Conservation (phyloP, 257 asterid species). For the Paulownia fortunei region DNA sequence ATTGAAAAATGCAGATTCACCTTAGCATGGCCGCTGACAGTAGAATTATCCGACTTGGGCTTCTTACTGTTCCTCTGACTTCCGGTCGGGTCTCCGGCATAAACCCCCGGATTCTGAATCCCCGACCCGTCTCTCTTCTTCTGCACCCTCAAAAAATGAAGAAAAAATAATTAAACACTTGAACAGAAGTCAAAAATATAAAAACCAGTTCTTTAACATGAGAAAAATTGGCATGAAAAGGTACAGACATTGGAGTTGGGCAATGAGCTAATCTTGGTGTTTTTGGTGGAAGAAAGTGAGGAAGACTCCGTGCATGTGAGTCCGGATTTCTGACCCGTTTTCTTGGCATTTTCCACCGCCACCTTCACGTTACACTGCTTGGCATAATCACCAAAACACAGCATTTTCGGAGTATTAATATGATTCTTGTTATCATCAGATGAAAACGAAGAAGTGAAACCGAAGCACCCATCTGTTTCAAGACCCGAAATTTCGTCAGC, state of each 20-base stretch:
- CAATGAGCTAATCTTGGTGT: constrained; percentile 20
- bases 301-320: constrained; percentile 59
- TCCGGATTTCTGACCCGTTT: constrained; percentile 45
- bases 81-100: constrained; percentile 42
- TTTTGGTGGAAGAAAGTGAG: constrained; percentile 39
- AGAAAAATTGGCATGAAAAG: too few relatives aligned
- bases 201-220: too few relatives aligned
- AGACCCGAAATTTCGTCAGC: constrained; percentile 45
- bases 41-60: constrained; percentile 45
- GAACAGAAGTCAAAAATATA: not conserved
- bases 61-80: constrained; percentile 53
- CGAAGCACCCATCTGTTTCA: constrained; percentile 41
- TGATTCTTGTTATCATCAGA: constrained; percentile 12
- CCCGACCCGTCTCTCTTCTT: constrained; percentile 59
- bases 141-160: constrained; percentile 22
- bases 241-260: constrained; percentile 37
- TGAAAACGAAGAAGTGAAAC: constrained; percentile 42
- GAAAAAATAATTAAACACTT: constrained; percentile 2
- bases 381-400: constrained; percentile 65
- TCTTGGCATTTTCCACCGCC: constrained; percentile 1
- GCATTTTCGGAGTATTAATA: constrained; percentile 52
- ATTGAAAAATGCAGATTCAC: constrained; percentile 31
- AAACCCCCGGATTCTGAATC: constrained; percentile 23
- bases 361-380: not conserved
- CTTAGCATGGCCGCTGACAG: constrained; percentile 69